phyloP scores from a whole-genome alignment of 768 basidiomycete species.

The Strobilomyces confusus region DNA sequence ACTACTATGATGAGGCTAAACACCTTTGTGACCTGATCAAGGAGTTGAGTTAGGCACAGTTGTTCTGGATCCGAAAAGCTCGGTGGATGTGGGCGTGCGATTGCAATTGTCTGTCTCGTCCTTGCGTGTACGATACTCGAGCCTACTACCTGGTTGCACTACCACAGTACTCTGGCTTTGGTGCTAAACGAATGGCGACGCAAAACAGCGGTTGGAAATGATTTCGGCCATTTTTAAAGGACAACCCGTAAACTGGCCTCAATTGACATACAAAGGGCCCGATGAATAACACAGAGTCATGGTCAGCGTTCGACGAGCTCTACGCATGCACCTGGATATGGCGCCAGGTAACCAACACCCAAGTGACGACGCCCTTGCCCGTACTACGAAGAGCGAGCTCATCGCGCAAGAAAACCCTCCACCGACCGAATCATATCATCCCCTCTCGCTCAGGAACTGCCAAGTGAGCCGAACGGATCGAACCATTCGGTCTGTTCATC shows the following conservation, averaged over 20 bases:
- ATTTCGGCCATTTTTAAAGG: too few species aligned
- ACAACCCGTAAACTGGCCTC: too few species aligned
- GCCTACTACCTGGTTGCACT: background rate
- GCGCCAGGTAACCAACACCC: too few species aligned
- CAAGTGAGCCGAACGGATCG: slow-evolving; percentile 44
- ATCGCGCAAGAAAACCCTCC: too few species aligned
- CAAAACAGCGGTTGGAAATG: too few species aligned
- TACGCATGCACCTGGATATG: too few species aligned
- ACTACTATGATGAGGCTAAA: slow-evolving; percentile 67
- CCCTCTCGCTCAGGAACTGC: slow-evolving; percentile 56
- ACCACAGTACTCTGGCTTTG: background rate
- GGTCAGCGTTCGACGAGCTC: too few species aligned
- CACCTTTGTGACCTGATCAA: slow-evolving; percentile 54
- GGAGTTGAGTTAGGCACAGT: slow-evolving; percentile 53
- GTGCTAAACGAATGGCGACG: background rate
- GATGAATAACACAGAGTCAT: too few species aligned
- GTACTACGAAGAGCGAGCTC: too few species aligned
- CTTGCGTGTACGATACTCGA: slow-evolving; percentile 4
- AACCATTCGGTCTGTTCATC: slow-evolving; percentile 59
- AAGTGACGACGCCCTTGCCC: too few species aligned
- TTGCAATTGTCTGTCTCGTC: background rate
- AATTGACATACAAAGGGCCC: too few species aligned
- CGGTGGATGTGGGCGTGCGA: background rate
- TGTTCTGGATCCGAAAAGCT: background rate
- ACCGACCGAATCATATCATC: slow-evolving; percentile 67